A percentile compares a stretch with the other conserved stretches of the same genome.
These are phyloP conservation scores for Populus davidiana DNA, from an alignment of 345 rosid species.

Conservation along the genomic window DNA sequence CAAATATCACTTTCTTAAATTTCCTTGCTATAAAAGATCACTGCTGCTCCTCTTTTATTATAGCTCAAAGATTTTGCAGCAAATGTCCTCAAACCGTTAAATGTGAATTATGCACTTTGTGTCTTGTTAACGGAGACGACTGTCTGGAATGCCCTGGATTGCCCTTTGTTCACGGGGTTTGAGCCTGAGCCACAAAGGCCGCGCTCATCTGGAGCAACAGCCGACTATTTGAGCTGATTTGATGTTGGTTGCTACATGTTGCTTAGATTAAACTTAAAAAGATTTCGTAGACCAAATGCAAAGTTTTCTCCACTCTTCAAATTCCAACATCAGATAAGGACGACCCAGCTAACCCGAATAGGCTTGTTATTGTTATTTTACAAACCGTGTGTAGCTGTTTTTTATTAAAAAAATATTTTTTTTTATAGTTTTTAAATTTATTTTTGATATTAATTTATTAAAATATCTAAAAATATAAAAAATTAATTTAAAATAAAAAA, in stretches of 20 bases:
- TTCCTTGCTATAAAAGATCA: background rate
- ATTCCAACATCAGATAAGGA: background rate
- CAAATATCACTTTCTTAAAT: slow-evolving; percentile 19
- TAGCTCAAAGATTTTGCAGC: background rate
- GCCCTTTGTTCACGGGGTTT: background rate
- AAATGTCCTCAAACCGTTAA: background rate
- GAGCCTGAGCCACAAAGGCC: background rate
- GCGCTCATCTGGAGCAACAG: background rate
- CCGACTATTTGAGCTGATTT: background rate
- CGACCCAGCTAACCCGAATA: background rate
- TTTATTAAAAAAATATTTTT: too few relatives aligned
- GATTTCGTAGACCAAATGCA: background rate
- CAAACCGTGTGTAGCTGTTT: too few relatives aligned
- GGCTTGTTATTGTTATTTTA: background rate
- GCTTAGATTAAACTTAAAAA: background rate
- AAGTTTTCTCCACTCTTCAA: background rate
- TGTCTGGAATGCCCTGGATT: background rate
- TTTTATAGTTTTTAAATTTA: too few relatives aligned
- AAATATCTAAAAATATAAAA: too few relatives aligned
- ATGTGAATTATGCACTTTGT: background rate
- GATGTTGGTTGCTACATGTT: background rate
- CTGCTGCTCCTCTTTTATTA: background rate
- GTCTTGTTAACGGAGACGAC: background rate
- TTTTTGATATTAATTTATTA: too few relatives aligned
- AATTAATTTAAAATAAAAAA: too few relatives aligned